Evolutionary conservation across 1,139 yeast species (phyloP), one percentile per base, ranked within the genome.

Genomic region (Hansenula sp.): DNA sequence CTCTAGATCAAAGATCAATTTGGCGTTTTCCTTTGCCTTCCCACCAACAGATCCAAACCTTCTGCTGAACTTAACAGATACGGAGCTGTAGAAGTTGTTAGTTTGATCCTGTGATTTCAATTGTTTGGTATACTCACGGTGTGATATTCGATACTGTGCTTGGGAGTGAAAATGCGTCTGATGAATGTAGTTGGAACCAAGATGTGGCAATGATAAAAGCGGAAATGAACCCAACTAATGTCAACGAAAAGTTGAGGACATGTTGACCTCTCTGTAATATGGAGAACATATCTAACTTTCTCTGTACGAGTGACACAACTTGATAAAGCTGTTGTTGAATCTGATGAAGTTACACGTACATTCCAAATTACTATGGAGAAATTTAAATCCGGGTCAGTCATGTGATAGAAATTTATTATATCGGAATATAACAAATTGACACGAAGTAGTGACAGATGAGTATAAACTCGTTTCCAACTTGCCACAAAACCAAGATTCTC

Each of bases 11-110:
- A 91, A 90, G 16, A 67, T 68, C 37, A 90, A 65, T 57, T 77
- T 78, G 45, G 85, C 76, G 61, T 90, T 90, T 58, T 93, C 97
- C 67, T 88, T 91, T 38, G 90, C 83, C 49, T 76, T 77, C 39
- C 85, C 79, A 48, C 76, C 75, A 3, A 68, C 66, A 3, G 95
- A 81, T 1, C 97, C 96, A 57, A 78, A 87, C 49, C 81, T 76
- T 58, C 87, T 80, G 40, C 93, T 81, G 50, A 74, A 74, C 60
- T 84, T 85, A 38, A 79, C 50, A 46, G 71, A 70, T 38, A 72
- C 52, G 16, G 51, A 17, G 11, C 56, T 54, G 4, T 11, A 41
- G 12, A 13, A 11, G 5, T 3, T 11, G 44, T 45, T 44, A 42
- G 46, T 40, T 21, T 21, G n/a, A 33, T 10, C 5, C 10, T 16